Evolutionary conservation across 768 basidiomycete species (phyloP), one percentile per base, ranked within the genome.

Genomic region (Leccinum uliginosum): DNA sequence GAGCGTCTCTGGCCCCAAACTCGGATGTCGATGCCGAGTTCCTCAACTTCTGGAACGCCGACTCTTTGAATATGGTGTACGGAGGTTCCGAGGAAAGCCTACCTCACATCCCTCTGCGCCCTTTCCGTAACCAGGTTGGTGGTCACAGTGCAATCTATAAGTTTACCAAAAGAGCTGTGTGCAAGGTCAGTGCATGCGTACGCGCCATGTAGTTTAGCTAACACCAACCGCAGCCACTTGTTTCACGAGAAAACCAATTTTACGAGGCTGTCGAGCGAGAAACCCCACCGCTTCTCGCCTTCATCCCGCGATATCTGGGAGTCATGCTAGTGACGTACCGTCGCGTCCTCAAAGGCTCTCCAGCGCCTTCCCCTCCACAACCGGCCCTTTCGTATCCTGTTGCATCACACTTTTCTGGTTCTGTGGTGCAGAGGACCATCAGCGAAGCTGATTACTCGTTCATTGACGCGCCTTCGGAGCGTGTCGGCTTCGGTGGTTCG

Each of bases 311-410:
- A 45, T 99, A 99, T 72, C 80, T 99, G 15, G 97, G 97, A 23
- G 97, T 99, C 54, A 97, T 99, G 93, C 82, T 98, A 43, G 96
- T 99, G 65, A 96, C 89, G 52, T 98, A 98, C 68, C 85, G 97
- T 24, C 83, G 88, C 14, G 89, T 93, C 40, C 74, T 80, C 14
- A 85, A 79, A 65, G 65, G 71, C 12, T 65, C 63, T 30, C 60
- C 62, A 29, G 62, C 70, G 10, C 62, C 65, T 53, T 58, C 68
- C 24, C 66, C 14, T 29, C 55, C 57, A n/a, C 58, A 65, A 38
- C 51, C 54, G 40, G 23, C 64, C 40, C 1, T 59, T 40, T 46
- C 59, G 21, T 50, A 56, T 32, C 65, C 64, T 10, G 59, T 64
- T 17, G 50, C 61, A 54, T 57, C 70, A 38, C 46, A 62, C 57